Evolutionary conservation across 805 yeast species (phyloP).

Genomic region (Candida ortonii): DNA sequence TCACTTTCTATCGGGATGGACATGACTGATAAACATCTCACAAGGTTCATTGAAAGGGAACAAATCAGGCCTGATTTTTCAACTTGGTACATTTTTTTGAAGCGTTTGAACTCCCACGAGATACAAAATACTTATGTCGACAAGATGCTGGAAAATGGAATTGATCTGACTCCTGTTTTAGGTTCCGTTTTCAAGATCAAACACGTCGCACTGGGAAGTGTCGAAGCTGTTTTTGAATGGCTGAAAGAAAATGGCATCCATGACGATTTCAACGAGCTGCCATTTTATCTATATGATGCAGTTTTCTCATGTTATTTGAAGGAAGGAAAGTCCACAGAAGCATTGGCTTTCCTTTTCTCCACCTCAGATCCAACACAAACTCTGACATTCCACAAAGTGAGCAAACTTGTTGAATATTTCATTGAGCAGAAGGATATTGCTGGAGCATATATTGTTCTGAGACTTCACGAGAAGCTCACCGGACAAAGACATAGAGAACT

Average conservation of each 20-base stretch:
- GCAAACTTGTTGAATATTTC: constrained; percentile 5
- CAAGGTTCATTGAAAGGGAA: too few relatives aligned
- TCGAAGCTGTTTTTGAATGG: constrained; percentile 8
- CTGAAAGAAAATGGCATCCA: constrained; percentile 1
- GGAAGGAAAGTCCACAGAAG: constrained; percentile 3
- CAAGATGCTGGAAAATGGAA: constrained; percentile 1
- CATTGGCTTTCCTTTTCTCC: constrained; percentile 3
- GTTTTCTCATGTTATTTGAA: constrained; percentile 7
- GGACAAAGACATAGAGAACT: too few relatives aligned
- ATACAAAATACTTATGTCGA: constrained; percentile 1
- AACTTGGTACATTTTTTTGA: constrained; percentile 11
- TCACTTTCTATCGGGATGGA: neutral
- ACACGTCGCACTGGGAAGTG: neutral
- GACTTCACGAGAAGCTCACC: constrained; percentile 2
- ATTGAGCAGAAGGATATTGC: constrained; percentile 3
- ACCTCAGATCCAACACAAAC: neutral
- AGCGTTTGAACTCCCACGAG: neutral
- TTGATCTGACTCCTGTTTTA: constrained; percentile 7
- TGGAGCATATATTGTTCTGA: constrained; percentile 3
- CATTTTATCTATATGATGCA: constrained; percentile 1
- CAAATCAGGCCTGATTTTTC: constrained; percentile 7
- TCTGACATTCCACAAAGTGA: constrained; percentile 2
- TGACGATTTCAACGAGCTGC: neutral
- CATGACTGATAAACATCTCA: neutral
- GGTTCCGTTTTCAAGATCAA: constrained; percentile 1